phyloP scores from a whole-genome alignment of 2,329 filamentous ascomycete species.

The Bipolaris sorokiniana region DNA sequence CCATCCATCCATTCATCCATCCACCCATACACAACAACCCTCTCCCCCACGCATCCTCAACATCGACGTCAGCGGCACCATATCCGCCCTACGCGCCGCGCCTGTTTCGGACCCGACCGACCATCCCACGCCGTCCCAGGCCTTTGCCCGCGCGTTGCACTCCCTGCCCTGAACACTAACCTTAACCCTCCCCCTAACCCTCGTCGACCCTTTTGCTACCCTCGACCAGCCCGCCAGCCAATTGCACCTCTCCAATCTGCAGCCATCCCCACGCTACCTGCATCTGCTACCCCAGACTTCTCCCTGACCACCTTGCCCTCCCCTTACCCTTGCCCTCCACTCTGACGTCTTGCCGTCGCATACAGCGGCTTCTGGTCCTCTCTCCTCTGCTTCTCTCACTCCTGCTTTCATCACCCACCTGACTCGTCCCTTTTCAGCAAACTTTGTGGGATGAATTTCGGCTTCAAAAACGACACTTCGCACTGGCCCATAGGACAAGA shows the following conservation, averaged over 20 bases:
- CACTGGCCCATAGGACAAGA: slow-evolving; percentile 56
- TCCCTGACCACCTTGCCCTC: background rate
- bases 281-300: slow-evolving; percentile 36
- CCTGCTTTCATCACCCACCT: background rate
- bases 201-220: slow-evolving; percentile 2
- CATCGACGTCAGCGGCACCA: slow-evolving; percentile 20
- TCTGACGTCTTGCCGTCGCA: slow-evolving; percentile 21
- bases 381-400: background rate
- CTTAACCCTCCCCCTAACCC: slow-evolving; percentile 30
- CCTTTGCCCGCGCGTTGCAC: slow-evolving; percentile 30
- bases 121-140: slow-evolving; percentile 34
- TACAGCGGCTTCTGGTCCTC: slow-evolving; percentile 21
- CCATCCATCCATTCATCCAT: too few species aligned
- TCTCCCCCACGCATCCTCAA: slow-evolving; percentile 9
- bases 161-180: slow-evolving; percentile 30
- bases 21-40: too few species aligned
- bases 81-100: slow-evolving; percentile 36
- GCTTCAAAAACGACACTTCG: slow-evolving; percentile 50
- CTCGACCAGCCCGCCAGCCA: slow-evolving; percentile 25
- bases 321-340: slow-evolving; percentile 18
- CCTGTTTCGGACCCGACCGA: slow-evolving; percentile 17
- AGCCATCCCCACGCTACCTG: slow-evolving; percentile 38
- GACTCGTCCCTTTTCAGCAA: background rate
- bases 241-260: slow-evolving; percentile 30
- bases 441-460: slow-evolving; percentile 48